These are phyloP conservation scores for Saccharomyces hybrid DNA, from an alignment of 1,139 yeast genomes.

Conservation along the genomic window DNA sequence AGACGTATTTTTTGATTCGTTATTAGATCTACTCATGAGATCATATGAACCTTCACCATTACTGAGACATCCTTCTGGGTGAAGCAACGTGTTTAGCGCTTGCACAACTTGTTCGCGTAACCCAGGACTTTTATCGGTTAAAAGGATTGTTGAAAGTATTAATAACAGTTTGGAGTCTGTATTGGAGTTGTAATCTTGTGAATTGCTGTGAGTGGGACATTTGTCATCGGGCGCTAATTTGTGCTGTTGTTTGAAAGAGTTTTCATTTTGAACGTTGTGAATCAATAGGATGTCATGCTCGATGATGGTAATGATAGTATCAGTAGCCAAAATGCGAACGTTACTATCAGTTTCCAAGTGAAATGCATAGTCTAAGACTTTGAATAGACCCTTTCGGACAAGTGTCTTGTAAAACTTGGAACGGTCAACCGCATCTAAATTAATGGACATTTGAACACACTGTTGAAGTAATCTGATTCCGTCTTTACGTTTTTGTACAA, in stretches of 20 bases:
- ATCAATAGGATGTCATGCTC: constrained; percentile 76
- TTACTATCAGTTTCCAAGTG: constrained; percentile 42
- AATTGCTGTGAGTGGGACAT: background rate
- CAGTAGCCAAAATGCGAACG: constrained; percentile 69
- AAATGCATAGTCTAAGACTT: constrained; percentile 65
- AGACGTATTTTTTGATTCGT: background rate
- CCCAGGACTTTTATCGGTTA: constrained; percentile 61
- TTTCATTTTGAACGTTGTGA: constrained; percentile 33
- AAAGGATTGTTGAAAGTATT: constrained; percentile 55
- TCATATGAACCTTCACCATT: constrained; percentile 11
- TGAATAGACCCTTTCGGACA: constrained; percentile 61
- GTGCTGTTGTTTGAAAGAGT: constrained; percentile 5
- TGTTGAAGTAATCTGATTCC: constrained; percentile 79
- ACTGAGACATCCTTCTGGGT: constrained; percentile 40
- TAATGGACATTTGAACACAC: constrained; percentile 66
- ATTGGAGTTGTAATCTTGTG: background rate
- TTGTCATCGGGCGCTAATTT: background rate
- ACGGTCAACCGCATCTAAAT: constrained; percentile 54
- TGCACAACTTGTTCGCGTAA: constrained; percentile 76
- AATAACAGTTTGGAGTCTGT: constrained; percentile 52
- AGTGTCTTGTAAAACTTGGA: constrained; percentile 57
- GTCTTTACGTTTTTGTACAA: constrained; percentile 43
- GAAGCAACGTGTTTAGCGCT: constrained; percentile 66
- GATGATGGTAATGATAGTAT: constrained; percentile 67
- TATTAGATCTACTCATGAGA: background rate